Conservation (phyloP, 805 yeast species). For the Kluyveromyces aestuarii region DNA sequence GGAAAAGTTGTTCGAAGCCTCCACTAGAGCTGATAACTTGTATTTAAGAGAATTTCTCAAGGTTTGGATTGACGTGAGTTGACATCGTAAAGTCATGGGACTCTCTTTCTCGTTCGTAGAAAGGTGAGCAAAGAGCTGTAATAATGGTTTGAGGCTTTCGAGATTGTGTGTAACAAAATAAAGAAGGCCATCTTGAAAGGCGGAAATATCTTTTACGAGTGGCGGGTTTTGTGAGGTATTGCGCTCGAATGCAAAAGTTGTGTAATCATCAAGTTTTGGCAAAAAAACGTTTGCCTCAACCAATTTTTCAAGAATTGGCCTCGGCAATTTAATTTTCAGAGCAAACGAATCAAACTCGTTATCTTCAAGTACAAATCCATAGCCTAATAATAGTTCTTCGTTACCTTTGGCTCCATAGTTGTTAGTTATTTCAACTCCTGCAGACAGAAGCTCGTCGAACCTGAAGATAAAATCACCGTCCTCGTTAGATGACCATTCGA, state of each 20-base stretch:
- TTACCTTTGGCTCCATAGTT: constrained; percentile 90
- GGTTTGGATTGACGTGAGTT: constrained; percentile 48
- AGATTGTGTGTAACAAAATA: constrained; percentile 25
- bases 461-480: constrained; percentile 42
- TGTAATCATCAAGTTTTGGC: constrained; percentile 33
- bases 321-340: constrained; percentile 45
- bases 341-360: constrained; percentile 59
- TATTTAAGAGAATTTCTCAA: constrained; percentile 45
- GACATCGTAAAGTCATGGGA: constrained; percentile 39
- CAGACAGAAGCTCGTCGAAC: constrained; percentile 2
- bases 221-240: constrained; percentile 2
- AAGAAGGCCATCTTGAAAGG: constrained; percentile 25
- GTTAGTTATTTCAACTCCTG: constrained; percentile 52
- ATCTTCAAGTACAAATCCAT: constrained; percentile 38
- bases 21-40: constrained; percentile 29
- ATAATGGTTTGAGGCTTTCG: constrained; percentile 13
- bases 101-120: constrained; percentile 30
- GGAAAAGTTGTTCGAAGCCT: constrained; percentile 8
- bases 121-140: constrained; percentile 26
- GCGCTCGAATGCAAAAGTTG: constrained; percentile 31
- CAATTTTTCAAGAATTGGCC: constrained; percentile 16
- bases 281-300: constrained; percentile 31
- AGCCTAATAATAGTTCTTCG: constrained; percentile 74
- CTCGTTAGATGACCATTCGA: constrained; percentile 48
- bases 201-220: constrained; percentile 2